A percentile compares a stretch with the other conserved stretches of the same genome.
These are phyloP conservation scores for Lactifluus hygrophoroides DNA, from an alignment of 768 basidiomycete genomes.

Conservation along the genomic window DNA sequence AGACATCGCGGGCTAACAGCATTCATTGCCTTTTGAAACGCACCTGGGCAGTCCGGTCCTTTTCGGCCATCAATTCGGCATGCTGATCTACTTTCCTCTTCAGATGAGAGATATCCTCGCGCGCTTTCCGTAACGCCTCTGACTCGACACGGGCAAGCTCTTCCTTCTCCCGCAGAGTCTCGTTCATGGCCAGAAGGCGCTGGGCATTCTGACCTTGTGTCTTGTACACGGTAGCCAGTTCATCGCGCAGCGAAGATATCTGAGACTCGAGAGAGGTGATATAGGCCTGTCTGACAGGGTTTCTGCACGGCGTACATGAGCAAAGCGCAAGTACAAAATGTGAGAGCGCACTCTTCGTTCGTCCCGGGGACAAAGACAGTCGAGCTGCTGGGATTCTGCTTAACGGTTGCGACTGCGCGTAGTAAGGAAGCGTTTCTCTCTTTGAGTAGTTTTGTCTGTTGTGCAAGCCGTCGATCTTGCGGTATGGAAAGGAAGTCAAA, in stretches of 20 bases:
- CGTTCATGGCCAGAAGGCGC: conserved; percentile 86
- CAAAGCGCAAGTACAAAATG: not conserved
- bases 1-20: not conserved
- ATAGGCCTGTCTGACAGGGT: conserved; percentile 81
- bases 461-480: conserved; percentile 82
- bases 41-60: conserved; percentile 85
- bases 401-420: conserved; percentile 71
- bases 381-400: conserved; percentile 50
- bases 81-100: conserved; percentile 77
- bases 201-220: conserved; percentile 95
- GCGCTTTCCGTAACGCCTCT: conserved; percentile 67
- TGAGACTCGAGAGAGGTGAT: conserved; percentile 89
- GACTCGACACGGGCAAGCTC: conserved; percentile 75
- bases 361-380: conserved; percentile 53
- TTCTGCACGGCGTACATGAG: conserved; percentile 35
- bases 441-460: conserved; percentile 86
- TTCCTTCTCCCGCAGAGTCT: conserved; percentile 90
- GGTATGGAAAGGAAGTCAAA: conserved; percentile 14
- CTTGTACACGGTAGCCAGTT: conserved; percentile 91
- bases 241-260: conserved; percentile 84
- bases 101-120: conserved; percentile 65
- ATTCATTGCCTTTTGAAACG: conserved; percentile 8
- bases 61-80: conserved; percentile 77
- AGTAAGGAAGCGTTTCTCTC: conserved; percentile 87
- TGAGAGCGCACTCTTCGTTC: conserved; percentile 60